These are phyloP conservation scores for Plasmodium coatneyi DNA, from an alignment of 169 alveolate genomes.

Conservation along the genomic window DNA sequence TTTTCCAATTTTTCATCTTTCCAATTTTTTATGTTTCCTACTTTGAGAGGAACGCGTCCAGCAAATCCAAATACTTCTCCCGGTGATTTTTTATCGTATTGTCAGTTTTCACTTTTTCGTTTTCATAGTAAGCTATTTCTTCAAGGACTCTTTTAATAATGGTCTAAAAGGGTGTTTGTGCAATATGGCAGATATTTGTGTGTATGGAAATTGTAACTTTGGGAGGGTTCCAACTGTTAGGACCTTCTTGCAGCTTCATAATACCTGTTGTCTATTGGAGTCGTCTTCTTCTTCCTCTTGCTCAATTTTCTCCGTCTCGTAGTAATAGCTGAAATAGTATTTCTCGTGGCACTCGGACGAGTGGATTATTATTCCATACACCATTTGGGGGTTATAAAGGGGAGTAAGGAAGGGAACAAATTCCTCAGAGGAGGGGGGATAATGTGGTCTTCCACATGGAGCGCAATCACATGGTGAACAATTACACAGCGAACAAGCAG, in stretches of 20 bases:
- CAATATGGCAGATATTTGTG: neutral
- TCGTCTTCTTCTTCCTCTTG: neutral
- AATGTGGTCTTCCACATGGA: neutral
- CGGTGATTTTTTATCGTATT: neutral
- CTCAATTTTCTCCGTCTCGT: neutral
- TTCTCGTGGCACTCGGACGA: constrained; percentile 17
- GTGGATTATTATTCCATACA: constrained; percentile 55
- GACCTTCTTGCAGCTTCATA: constrained; percentile 2
- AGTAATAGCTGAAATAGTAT: constrained; percentile 38
- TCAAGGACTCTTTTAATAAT: constrained; percentile 50
- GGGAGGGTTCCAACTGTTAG: neutral
- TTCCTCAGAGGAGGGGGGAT: neutral
- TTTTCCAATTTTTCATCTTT: neutral
- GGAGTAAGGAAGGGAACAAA: neutral
- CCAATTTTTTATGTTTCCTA: neutral
- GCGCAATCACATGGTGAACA: neutral
- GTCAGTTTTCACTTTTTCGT: constrained; percentile 6
- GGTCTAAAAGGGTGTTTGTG: neutral
- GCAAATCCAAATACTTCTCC: constrained; percentile 46
- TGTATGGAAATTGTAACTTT: neutral
- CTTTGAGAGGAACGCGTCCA: constrained; percentile 36
- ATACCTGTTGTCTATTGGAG: constrained; percentile 29
- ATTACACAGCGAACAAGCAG: neutral
- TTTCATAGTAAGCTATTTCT: constrained; percentile 37
- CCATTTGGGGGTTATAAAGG: constrained; percentile 3